Base-by-base conservation (phyloP, 768 basidiomycete genomes). In the Cystoderma amianthinum region DNA sequence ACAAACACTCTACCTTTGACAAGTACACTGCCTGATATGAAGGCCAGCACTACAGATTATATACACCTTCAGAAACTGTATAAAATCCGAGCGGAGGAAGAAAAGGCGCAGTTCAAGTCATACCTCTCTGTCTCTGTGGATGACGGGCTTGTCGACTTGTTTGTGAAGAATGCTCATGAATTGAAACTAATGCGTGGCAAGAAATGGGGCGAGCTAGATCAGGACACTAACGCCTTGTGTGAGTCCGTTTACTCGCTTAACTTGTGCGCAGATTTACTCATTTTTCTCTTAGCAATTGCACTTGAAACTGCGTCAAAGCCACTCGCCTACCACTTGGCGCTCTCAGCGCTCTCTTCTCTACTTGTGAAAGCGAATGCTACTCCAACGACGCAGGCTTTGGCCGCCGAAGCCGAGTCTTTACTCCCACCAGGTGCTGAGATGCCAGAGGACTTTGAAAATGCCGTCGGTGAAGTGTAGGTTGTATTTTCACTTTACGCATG, bases 21-120 rank as follows among this genome's bases (percentile, higher is more conserved):
- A 2, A 77, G 86, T 35, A 76, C 88, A 0, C 71, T 98, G 7
- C 95, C 95, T 0, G 95, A 99, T 63, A 97, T 99, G 90, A 94
- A 94, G 56, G 82, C 93, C 13, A 85, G 84, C 54, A 96, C 96
- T 4, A 56, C 66, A 16, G 72, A 74, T 41, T 98, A 97, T 56
- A 82, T 96, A 36, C 71, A 78, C 13, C 71, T 99, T 10, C 94
- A 97, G 56, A 80, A 71, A 32, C 57, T 98, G 44, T 99, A 94
- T 67, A 89, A 87, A 53, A 55, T 69, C 4, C 78, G 81, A 39
- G 85, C 92, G 2, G 76, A 78, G 24, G 72, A 76, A 38, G 89
- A 93, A 55, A 83, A 78, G 53, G 65, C 54, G 13, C 49, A 63
- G 0, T 74, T 88, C 56, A 73, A 71, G 57, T 65, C 64, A 32